Conservation (phyloP, 2,329 filamentous ascomycete genomes). For the Trichoderma simmonsii region DNA sequence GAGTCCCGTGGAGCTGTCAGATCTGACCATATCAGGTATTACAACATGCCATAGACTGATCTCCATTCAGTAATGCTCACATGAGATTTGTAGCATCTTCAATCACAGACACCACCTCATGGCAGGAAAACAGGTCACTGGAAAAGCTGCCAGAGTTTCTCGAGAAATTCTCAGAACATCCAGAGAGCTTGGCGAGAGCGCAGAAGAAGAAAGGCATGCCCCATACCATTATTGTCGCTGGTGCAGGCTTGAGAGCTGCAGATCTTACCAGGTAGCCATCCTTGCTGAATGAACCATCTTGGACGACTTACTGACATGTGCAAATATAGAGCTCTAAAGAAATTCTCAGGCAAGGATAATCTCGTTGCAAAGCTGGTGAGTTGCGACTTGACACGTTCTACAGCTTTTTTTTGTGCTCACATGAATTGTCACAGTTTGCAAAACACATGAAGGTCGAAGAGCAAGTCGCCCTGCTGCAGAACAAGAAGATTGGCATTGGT, state of each 20-base stretch:
- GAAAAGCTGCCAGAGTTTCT: slow-evolving; percentile 77
- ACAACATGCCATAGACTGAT: not conserved
- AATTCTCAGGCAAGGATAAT: slow-evolving; percentile 74
- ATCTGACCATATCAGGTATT: slow-evolving; percentile 73
- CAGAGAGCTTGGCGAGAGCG: slow-evolving; percentile 58
- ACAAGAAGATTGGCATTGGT: slow-evolving; percentile 72
- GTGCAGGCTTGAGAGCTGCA: slow-evolving; percentile 79
- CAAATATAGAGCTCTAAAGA: slow-evolving; percentile 60
- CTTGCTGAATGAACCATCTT: not conserved
- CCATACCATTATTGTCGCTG: slow-evolving; percentile 86
- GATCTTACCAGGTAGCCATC: slow-evolving; percentile 67
- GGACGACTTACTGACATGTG: slow-evolving; percentile 13
- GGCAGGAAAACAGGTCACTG: slow-evolving; percentile 61
- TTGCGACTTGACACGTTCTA: not conserved
- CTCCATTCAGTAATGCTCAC: slow-evolving; percentile 3
- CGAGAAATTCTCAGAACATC: slow-evolving; percentile 60
- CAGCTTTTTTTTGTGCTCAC: not conserved
- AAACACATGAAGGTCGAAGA: slow-evolving; percentile 97
- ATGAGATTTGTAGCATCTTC: slow-evolving; percentile 54
- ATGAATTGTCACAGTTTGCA: slow-evolving; percentile 59
- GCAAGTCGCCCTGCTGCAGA: slow-evolving; percentile 71
- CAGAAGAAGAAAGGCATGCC: slow-evolving; percentile 68
- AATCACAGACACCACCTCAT: slow-evolving; percentile 78
- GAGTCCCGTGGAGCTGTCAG: slow-evolving; percentile 79
- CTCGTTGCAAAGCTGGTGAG: slow-evolving; percentile 75